A percentile compares a stretch with the other conserved stretches of the same genome.
These are phyloP conservation scores for Apocynum venetum DNA, from an alignment of 257 asterid species.

Conservation along the genomic window DNA sequence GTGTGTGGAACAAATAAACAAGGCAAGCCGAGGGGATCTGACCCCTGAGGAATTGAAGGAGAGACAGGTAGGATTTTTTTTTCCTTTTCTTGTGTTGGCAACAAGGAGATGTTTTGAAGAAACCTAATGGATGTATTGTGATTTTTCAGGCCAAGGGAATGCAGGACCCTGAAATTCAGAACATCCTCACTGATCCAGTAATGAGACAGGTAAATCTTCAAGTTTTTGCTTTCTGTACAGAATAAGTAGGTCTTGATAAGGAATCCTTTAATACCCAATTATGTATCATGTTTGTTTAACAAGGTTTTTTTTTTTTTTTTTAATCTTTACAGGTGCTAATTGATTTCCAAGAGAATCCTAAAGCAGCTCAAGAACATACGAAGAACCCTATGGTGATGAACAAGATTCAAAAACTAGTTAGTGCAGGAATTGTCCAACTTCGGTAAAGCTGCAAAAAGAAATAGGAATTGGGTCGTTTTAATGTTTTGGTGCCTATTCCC, in stretches of 20 bases:
- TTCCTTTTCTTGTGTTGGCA: background rate
- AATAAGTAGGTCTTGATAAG: background rate
- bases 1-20: conserved; percentile 78
- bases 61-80: conserved; percentile 65
- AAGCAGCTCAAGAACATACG: conserved; percentile 75
- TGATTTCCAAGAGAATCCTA: conserved; percentile 82
- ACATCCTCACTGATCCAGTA: conserved; percentile 85
- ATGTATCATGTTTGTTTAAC: background rate
- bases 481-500: background rate
- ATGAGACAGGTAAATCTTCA: conserved; percentile 77
- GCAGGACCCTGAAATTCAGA: conserved; percentile 97
- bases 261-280: no score
- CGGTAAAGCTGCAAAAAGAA: conserved; percentile 22
- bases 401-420: conserved; percentile 85
- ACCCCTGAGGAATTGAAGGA: conserved; percentile 92
- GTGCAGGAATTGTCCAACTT: conserved; percentile 85
- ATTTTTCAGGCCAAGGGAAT: conserved; percentile 68
- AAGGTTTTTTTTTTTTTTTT: background rate
- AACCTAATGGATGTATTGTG: background rate
- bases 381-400: conserved; percentile 86
- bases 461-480: background rate
- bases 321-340: conserved; percentile 43
- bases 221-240: background rate
- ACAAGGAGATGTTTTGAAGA: background rate
- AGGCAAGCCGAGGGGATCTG: conserved; percentile 88